Evolutionary conservation across 2,329 filamentous ascomycete species (phyloP).

Genomic region (Fusarium sp.): DNA sequence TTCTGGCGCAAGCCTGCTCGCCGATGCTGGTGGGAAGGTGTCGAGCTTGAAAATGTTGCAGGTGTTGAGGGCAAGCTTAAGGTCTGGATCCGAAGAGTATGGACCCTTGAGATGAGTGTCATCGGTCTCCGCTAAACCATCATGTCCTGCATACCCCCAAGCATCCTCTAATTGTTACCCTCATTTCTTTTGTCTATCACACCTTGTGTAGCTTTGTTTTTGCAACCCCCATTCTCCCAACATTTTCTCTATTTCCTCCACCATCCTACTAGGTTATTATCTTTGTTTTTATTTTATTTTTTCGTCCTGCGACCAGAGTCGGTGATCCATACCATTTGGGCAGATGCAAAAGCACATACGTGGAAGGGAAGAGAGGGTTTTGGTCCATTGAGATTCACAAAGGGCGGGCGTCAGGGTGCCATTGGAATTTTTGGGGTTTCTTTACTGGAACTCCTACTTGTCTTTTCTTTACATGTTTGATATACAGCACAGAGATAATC

Average conservation of each 20-base stretch:
- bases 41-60: slow-evolving; percentile 89
- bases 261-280: slow-evolving; percentile 24
- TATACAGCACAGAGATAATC: slow-evolving; percentile 32
- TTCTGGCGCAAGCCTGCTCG: slow-evolving; percentile 98
- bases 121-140: slow-evolving; percentile 76
- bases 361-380: slow-evolving; percentile 25
- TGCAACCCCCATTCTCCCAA: slow-evolving; percentile 1
- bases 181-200: slow-evolving; percentile 36
- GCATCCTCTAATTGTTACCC: slow-evolving; percentile 23
- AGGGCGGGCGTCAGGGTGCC: slow-evolving; percentile 45
- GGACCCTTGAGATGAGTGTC: slow-evolving; percentile 98
- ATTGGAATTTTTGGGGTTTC: slow-evolving; percentile 35
- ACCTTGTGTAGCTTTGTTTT: slow-evolving; percentile 33
- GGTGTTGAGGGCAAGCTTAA: slow-evolving; percentile 93
- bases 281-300: slow-evolving; percentile 16
- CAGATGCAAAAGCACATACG: slow-evolving; percentile 31
- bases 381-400: slow-evolving; percentile 42
- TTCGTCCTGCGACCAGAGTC: slow-evolving; percentile 32
- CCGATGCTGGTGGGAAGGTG: slow-evolving; percentile 98
- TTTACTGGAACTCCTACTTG: slow-evolving; percentile 26
- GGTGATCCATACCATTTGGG: slow-evolving; percentile 25
- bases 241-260: slow-evolving; percentile 22
- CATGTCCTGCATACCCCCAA: background rate
- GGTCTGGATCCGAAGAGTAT: slow-evolving; percentile 97
- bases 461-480: slow-evolving; percentile 28